Evolutionary conservation across 176 grass and related monocot genomes (phyloP).

Genomic region (Melocanna baccifera): DNA sequence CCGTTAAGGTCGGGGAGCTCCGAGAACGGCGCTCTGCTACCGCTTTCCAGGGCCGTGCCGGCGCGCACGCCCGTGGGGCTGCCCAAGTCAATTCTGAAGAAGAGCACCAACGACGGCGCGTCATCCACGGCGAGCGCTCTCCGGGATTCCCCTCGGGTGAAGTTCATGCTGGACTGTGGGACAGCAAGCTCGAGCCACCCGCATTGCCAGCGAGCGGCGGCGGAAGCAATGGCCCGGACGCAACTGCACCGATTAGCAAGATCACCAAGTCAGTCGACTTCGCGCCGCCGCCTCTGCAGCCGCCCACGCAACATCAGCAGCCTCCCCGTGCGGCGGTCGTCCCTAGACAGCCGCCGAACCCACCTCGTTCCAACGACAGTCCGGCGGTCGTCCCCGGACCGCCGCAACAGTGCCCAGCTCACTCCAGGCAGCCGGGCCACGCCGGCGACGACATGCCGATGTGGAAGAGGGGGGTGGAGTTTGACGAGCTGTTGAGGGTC

Average conservation of each 20-base stretch:
- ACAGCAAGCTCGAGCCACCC: conserved; percentile 34
- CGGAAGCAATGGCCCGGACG: not conserved
- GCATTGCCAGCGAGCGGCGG: not conserved
- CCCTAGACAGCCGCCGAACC: not conserved
- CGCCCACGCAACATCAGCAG: not conserved
- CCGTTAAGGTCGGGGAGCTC: conserved; percentile 48
- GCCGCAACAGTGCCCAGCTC: not conserved
- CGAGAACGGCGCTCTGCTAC: conserved; percentile 25
- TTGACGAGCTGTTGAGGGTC: conserved; percentile 47
- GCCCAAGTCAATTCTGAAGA: conserved; percentile 82
- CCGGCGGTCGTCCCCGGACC: not conserved
- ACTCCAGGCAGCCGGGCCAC: not conserved
- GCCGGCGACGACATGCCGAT: not conserved
- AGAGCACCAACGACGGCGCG: conserved; percentile 42
- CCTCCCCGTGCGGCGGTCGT: not conserved
- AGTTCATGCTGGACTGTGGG: conserved; percentile 57
- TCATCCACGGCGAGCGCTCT: not conserved
- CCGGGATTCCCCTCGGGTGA: conserved; percentile 57
- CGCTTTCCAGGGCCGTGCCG: conserved; percentile 33
- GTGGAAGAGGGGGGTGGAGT: conserved; percentile 41
- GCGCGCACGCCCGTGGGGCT: conserved; percentile 18
- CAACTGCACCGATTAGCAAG: not conserved
- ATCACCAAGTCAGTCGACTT: conserved; percentile 29
- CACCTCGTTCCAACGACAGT: not conserved
- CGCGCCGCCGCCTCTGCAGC: conserved; percentile 12